Conservation (phyloP, 345 rosid species). For the Leavenworthia alabamica region DNA sequence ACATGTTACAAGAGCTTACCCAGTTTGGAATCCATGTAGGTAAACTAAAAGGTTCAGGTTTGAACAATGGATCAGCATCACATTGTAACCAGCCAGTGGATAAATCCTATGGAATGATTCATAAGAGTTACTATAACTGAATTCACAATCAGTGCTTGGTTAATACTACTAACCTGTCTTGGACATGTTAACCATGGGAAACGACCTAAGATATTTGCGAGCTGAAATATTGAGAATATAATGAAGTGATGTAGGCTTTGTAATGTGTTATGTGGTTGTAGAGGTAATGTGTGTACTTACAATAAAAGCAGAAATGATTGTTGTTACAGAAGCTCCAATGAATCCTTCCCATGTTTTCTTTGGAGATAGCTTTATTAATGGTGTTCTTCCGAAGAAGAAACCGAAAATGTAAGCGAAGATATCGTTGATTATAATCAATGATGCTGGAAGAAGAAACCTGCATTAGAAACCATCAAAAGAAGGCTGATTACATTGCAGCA, state of each 20-base stretch:
- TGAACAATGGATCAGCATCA: constrained; percentile 89
- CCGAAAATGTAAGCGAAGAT: constrained; percentile 80
- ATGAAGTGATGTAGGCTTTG: not conserved
- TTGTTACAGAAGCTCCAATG: constrained; percentile 86
- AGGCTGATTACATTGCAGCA: not conserved
- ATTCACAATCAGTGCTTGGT: not conserved
- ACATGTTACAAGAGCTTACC: constrained; percentile 39
- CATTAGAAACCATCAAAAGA: constrained; percentile 16
- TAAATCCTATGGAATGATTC: constrained; percentile 55
- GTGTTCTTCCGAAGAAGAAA: constrained; percentile 97
- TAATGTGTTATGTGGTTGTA: not conserved
- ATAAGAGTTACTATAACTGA: not conserved
- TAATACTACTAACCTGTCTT: constrained; percentile 59
- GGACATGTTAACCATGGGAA: constrained; percentile 96
- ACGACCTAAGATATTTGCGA: constrained; percentile 84
- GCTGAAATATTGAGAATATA: constrained; percentile 46
- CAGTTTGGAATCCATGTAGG: constrained; percentile 61
- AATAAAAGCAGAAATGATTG: constrained; percentile 83
- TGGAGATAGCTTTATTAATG: constrained; percentile 88
- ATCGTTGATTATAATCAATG: constrained; percentile 91
- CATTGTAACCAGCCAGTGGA: constrained; percentile 92
- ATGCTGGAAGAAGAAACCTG: constrained; percentile 98
- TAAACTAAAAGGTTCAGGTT: constrained; percentile 57
- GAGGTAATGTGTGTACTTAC: constrained; percentile 37
- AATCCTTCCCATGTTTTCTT: constrained; percentile 99